phyloP scores from a whole-genome alignment of 495 filamentous ascomycete genomes.

The Parathielavia appendiculata region DNA sequence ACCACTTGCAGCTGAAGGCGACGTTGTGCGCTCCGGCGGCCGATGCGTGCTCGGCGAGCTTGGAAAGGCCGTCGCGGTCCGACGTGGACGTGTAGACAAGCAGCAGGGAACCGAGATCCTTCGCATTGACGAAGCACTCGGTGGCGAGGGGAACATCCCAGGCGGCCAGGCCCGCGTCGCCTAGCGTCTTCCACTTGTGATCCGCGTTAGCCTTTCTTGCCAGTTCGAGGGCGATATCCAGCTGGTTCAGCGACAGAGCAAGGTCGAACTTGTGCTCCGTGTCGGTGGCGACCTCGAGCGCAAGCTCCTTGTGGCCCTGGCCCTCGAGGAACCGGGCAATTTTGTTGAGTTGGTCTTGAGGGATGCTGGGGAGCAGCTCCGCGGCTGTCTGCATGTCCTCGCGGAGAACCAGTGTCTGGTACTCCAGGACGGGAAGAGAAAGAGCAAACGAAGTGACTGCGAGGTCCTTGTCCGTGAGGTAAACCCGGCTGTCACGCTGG shows the following conservation, averaged over 20 bases:
- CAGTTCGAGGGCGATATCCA: constrained; percentile 80
- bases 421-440: constrained; percentile 91
- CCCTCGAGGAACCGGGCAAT: constrained; percentile 97
- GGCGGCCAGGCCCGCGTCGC: constrained; percentile 77
- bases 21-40: constrained; percentile 80
- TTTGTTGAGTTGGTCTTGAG: constrained; percentile 89
- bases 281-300: constrained; percentile 93
- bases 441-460: constrained; percentile 84
- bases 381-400: constrained; percentile 91
- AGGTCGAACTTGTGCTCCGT: constrained; percentile 96
- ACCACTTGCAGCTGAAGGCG: constrained; percentile 86
- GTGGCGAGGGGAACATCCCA: constrained; percentile 90
- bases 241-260: constrained; percentile 73
- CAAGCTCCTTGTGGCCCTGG: constrained; percentile 92
- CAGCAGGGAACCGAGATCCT: constrained; percentile 85
- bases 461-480: constrained; percentile 93
- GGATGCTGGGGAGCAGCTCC: constrained; percentile 76
- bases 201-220: constrained; percentile 78
- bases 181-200: constrained; percentile 96
- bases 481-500: constrained; percentile 85
- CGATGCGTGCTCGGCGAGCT: constrained; percentile 67
- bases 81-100: constrained; percentile 79
- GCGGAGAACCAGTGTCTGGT: constrained; percentile 91
- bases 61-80: constrained; percentile 64
- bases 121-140: constrained; percentile 86